phyloP scores from a whole-genome alignment of 2,329 filamentous ascomycete genomes.

The Bipolaris sorokiniana region DNA sequence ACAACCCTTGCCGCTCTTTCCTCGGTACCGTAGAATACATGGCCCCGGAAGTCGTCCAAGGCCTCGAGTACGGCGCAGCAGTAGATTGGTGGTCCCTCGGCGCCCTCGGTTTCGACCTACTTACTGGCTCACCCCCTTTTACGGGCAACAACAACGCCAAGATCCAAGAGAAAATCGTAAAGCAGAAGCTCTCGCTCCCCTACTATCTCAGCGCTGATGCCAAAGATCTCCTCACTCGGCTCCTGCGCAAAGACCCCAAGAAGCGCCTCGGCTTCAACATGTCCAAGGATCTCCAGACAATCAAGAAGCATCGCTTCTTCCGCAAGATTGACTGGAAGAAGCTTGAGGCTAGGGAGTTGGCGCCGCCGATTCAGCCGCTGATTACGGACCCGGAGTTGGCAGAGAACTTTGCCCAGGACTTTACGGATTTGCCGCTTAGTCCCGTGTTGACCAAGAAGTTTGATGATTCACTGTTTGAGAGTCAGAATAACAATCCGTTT shows the following conservation, averaged over 20 bases:
- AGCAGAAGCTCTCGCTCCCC: slow-evolving; percentile 85
- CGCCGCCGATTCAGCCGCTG: slow-evolving; percentile 88
- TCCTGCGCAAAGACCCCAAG: slow-evolving; percentile 88
- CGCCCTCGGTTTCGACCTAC: slow-evolving; percentile 86
- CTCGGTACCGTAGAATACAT: slow-evolving; percentile 98
- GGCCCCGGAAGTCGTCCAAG: slow-evolving; percentile 92
- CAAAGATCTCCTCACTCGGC: slow-evolving; percentile 88
- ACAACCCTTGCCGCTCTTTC: slow-evolving; percentile 80
- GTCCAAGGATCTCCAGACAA: slow-evolving; percentile 81
- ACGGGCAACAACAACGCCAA: slow-evolving; percentile 89
- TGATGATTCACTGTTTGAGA: slow-evolving; percentile 33
- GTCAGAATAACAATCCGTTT: slow-evolving; percentile 57
- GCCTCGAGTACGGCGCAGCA: slow-evolving; percentile 87
- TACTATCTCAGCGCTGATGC: slow-evolving; percentile 92
- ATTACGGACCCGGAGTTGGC: slow-evolving; percentile 95
- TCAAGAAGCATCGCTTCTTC: slow-evolving; percentile 97
- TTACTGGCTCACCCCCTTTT: slow-evolving; percentile 93
- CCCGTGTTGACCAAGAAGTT: slow-evolving; percentile 59
- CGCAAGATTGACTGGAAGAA: slow-evolving; percentile 94
- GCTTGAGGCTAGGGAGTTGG: slow-evolving; percentile 79
- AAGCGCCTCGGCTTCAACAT: slow-evolving; percentile 89
- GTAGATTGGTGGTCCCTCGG: slow-evolving; percentile 99
- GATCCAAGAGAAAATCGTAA: slow-evolving; percentile 94
- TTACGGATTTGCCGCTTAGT: slow-evolving; percentile 83
- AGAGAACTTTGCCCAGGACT: slow-evolving; percentile 95